Conservation (phyloP, 208 protist species). For the Leishmania gerbilli region DNA sequence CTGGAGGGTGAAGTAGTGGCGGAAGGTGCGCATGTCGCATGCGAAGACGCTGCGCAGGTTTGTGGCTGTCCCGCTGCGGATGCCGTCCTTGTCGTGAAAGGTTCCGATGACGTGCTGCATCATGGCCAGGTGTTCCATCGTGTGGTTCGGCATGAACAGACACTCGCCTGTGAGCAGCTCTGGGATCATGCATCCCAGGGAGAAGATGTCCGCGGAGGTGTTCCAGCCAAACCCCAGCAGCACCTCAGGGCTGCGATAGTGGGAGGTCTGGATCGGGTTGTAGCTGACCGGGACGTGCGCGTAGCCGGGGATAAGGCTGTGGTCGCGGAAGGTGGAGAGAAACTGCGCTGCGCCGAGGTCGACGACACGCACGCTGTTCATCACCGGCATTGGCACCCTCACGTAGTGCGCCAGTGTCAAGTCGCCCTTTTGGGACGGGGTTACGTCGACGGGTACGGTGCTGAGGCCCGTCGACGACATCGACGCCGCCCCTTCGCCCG, state of each 20-base stretch:
- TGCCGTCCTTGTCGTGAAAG: slow-evolving; percentile 40
- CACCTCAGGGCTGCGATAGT: slow-evolving; percentile 85
- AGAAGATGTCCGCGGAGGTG: slow-evolving; percentile 74
- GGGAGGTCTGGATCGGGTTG: slow-evolving; percentile 74
- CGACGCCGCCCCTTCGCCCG: neutral
- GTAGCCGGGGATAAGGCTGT: slow-evolving; percentile 36
- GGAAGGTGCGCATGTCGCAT: slow-evolving; percentile 52
- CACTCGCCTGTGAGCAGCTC: slow-evolving; percentile 78
- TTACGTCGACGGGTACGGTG: slow-evolving; percentile 28
- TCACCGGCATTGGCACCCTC: slow-evolving; percentile 48
- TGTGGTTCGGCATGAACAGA: slow-evolving; percentile 76
- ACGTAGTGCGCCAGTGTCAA: slow-evolving; percentile 35
- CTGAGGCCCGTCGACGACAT: slow-evolving; percentile 7
- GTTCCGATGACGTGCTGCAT: slow-evolving; percentile 75
- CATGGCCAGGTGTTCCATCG: slow-evolving; percentile 78
- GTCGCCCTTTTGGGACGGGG: slow-evolving; percentile 20
- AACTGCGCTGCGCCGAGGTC: slow-evolving; percentile 77
- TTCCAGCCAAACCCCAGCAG: slow-evolving; percentile 76
- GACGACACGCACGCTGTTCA: slow-evolving; percentile 72
- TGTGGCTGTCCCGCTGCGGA: slow-evolving; percentile 17
- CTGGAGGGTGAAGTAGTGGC: slow-evolving; percentile 56
- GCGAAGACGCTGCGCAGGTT: slow-evolving; percentile 44
- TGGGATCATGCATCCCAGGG: slow-evolving; percentile 82
- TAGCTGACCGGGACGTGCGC: slow-evolving; percentile 58
- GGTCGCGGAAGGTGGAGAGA: slow-evolving; percentile 42